These are phyloP conservation scores for Rhynchospora breviuscula DNA, from an alignment of 176 grass and related monocot genomes.

Conservation along the genomic window DNA sequence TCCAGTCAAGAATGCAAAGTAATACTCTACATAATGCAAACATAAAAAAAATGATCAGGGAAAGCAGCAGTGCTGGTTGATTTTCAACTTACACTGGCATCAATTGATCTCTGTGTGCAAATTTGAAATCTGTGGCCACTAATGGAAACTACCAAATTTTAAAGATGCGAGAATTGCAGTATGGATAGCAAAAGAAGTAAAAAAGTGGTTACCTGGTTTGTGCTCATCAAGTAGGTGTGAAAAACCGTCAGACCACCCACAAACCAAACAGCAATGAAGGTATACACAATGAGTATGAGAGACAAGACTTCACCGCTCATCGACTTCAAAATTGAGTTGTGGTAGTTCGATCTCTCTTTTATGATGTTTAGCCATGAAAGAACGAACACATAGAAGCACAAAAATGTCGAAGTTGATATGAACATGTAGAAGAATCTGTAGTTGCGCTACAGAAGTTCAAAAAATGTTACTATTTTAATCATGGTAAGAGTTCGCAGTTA, in stretches of 20 bases:
- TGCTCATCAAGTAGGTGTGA: constrained; percentile 79
- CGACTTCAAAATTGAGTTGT: constrained; percentile 46
- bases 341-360: constrained; percentile 30
- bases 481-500: neutral
- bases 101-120: neutral
- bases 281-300: constrained; percentile 65
- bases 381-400: constrained; percentile 71
- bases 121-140: neutral
- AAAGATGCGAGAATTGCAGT: neutral
- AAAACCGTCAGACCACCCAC: constrained; percentile 88
- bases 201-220: constrained; percentile 52
- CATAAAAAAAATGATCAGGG: neutral
- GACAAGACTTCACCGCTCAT: constrained; percentile 63
- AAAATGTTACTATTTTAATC: constrained; percentile 22
- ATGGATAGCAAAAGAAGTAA: neutral
- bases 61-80: neutral
- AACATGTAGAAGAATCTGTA: constrained; percentile 94
- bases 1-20: neutral
- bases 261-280: constrained; percentile 82
- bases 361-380: constrained; percentile 80
- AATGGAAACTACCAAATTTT: neutral
- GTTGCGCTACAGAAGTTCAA: constrained; percentile 47
- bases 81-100: neutral
- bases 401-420: constrained; percentile 71
- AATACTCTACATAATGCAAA: neutral